Conservation (phyloP, 139 green algal genomes). For the Monoraphidium neglectum region DNA sequence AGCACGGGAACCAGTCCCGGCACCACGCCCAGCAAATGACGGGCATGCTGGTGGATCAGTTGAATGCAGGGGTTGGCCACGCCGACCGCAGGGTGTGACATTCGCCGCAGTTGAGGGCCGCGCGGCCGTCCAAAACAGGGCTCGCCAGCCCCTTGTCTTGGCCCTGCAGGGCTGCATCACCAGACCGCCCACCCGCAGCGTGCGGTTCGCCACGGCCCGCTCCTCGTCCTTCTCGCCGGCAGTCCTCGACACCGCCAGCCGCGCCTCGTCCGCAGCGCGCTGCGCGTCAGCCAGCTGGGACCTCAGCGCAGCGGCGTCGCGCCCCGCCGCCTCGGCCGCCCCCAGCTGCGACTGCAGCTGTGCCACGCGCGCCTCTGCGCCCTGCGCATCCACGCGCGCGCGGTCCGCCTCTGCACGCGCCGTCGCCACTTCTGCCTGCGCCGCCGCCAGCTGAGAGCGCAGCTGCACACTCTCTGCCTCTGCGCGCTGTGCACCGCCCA, state of each 20-base stretch:
- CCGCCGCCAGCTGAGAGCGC: not conserved
- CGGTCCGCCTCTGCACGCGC: no score
- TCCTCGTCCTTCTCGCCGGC: not conserved
- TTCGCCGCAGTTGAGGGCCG: no score
- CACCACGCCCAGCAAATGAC: not conserved
- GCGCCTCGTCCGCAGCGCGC: not conserved
- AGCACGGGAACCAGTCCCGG: not conserved
- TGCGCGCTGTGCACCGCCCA: not conserved
- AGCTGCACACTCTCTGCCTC: not conserved
- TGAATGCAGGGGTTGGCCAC: no score
- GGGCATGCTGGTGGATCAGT: no score
- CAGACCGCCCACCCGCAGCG: not conserved
- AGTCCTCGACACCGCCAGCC: not conserved
- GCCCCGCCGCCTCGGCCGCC: not conserved
- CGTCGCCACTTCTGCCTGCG: not conserved
- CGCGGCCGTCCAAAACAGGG: no score
- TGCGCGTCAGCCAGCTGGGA: slow-evolving; percentile 15
- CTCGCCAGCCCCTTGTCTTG: no score
- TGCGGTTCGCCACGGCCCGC: slow-evolving; percentile 11
- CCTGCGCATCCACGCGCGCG: not conserved
- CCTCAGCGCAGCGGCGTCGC: slow-evolving; percentile 5
- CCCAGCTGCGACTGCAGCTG: not conserved
- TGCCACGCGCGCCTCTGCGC: not conserved
- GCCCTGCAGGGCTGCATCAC: no score
- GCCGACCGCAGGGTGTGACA: no score